phyloP scores from a whole-genome alignment of 2,329 filamentous ascomycete species.

The Fusarium sacchari region DNA sequence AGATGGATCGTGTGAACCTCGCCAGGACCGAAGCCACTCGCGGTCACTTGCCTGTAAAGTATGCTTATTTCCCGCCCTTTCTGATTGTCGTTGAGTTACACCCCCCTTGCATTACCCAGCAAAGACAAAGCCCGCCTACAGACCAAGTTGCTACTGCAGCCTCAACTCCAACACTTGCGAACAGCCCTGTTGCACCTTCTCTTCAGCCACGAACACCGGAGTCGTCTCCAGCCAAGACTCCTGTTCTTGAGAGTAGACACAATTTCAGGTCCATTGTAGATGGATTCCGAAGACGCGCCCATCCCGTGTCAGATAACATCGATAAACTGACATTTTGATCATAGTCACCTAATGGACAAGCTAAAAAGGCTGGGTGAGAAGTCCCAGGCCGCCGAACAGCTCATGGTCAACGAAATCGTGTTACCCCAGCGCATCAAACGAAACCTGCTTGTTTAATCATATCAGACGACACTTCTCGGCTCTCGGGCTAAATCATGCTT shows the following conservation, averaged over 20 bases:
- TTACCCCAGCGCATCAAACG: constrained; percentile 59
- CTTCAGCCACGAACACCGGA: constrained; percentile 1
- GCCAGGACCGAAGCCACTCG: constrained; percentile 65
- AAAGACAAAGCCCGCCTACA: background rate
- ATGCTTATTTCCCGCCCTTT: constrained; percentile 53
- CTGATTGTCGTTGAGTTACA: constrained; percentile 46
- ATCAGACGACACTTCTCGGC: background rate
- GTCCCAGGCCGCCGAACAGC: constrained; percentile 46
- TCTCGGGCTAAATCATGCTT: background rate
- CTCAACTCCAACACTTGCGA: constrained; percentile 4
- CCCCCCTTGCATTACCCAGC: background rate
- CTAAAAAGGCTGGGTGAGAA: constrained; percentile 59
- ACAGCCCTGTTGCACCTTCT: constrained; percentile 1
- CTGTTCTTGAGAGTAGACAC: constrained; percentile 25
- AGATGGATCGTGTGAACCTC: constrained; percentile 60
- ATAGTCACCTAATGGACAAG: constrained; percentile 66
- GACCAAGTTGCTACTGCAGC: background rate
- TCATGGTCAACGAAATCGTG: constrained; percentile 46
- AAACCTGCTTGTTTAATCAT: constrained; percentile 42
- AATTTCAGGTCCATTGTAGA: constrained; percentile 40
- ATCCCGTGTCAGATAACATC: constrained; percentile 44
- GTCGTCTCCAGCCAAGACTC: constrained; percentile 8
- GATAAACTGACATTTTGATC: constrained; percentile 45
- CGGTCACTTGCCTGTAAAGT: constrained; percentile 67
- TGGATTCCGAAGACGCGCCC: constrained; percentile 43